phyloP scores from a whole-genome alignment of 768 basidiomycete species.

The Lactarius trivialis region DNA sequence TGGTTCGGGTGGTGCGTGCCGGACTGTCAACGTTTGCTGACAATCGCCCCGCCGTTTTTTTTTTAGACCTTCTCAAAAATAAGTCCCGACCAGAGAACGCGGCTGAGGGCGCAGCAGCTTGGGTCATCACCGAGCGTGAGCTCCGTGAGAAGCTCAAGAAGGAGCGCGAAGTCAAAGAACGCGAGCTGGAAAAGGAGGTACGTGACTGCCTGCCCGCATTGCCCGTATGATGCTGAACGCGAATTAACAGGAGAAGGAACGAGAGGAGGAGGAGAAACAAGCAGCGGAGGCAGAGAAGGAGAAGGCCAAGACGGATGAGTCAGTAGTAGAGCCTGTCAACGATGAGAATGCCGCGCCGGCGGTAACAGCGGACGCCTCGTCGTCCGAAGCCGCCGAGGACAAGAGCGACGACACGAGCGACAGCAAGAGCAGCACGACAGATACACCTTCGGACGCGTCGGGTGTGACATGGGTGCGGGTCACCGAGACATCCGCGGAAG shows the following conservation, averaged over 20 bases:
- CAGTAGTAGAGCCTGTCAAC: slow-evolving; percentile 22
- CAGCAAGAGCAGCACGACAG: slow-evolving; percentile 23
- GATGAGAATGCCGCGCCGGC: slow-evolving; percentile 24
- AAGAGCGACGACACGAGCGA: slow-evolving; percentile 33
- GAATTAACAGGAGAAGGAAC: slow-evolving; percentile 48
- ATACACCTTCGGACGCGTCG: slow-evolving; percentile 13
- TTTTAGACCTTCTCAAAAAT: slow-evolving; percentile 74
- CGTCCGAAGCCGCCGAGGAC: slow-evolving; percentile 31
- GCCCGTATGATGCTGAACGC: slow-evolving; percentile 8
- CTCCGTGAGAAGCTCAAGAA: slow-evolving; percentile 65
- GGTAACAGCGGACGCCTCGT: slow-evolving; percentile 23
- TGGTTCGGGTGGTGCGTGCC: slow-evolving; percentile 21
- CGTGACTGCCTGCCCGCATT: slow-evolving; percentile 24
- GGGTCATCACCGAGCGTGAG: slow-evolving; percentile 72
- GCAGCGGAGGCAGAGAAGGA: slow-evolving; percentile 42
- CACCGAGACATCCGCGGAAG: slow-evolving; percentile 8
- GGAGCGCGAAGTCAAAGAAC: slow-evolving; percentile 67
- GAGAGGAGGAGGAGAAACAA: slow-evolving; percentile 60
- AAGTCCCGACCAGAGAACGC: slow-evolving; percentile 78
- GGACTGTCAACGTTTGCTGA: slow-evolving; percentile 25
- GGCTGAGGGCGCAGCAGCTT: slow-evolving; percentile 55
- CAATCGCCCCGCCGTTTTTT: slow-evolving; percentile 1
- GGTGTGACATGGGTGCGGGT: slow-evolving; percentile 18
- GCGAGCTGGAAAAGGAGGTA: slow-evolving; percentile 62
- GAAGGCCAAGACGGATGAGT: slow-evolving; percentile 25